Base-by-base conservation (phyloP, 2,329 filamentous ascomycete genomes). In the Westerdykella sp. region DNA sequence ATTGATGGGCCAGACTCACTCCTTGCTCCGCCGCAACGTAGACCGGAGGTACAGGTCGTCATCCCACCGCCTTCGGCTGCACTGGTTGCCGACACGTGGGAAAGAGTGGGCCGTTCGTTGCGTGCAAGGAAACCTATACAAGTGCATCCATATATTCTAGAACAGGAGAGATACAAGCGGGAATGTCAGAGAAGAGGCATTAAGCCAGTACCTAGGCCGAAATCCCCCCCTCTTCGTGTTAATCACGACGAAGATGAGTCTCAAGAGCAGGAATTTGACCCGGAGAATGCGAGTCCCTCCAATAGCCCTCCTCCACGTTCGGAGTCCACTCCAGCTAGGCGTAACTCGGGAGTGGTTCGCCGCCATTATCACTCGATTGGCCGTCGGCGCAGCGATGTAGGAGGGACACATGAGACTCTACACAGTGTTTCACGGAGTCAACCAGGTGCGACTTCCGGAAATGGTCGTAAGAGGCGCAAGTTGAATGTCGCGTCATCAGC, bases 111-210 rank as follows among this genome's bases (percentile, higher is more conserved):
- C 23, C 60, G 71, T 34, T 66, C 59, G 7, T 60, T 75, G 16
- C 63, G 73, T n/a, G 56, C 68, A 37, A 60, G 73, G 9, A 72
- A 72, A 37, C 68, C 71, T 12, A 73, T 73, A 37, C 73, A 75
- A 48, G 50, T 75, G 22, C 69, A 74, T 57, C 73, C 73, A 2
- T 75, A 74, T 46, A 52, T 68, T 16, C 49, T 73, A 16, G 72
- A 75, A 39, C 63, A 63, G 15, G 67, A 71, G 39, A 55, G 63
- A 30, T 73, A 74, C 48, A 62, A 68, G 18, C 63, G 63, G 45
- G 65, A 69, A 39, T 67, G 69, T 23, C 65, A 66, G 48, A 66
- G 67, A 35, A 58, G 69, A 42, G 73, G 73, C 2, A 49, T 74
- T 11, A 66, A 61, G 40, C 72, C 73, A 3, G 62, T 75, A 12